Base-by-base conservation (phyloP, 352 stramenopile genomes). In the Phytophthora aleatoria region DNA sequence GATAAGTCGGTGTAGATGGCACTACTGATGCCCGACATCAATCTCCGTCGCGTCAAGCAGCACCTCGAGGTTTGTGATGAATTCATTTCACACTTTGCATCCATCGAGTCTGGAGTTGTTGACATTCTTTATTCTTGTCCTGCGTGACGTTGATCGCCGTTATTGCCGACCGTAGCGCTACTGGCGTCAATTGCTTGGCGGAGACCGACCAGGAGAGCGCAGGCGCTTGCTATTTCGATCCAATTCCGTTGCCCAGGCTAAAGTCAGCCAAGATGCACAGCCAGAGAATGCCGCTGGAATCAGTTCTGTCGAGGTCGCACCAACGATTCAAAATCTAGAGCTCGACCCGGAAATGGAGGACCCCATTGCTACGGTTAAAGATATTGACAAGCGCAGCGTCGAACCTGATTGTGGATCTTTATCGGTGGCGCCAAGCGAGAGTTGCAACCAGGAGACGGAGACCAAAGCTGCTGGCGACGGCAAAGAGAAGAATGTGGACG, bases 21-120 rank as follows among this genome's bases (percentile, higher is more conserved):
- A 49, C 52, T 89, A 51, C 62, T 88, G 48, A 87, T 90, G 78
- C 80, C 80, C 27, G 80, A 90, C 61, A 85, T 89, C 50, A 85
- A 87, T 28, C 75, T 93, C 31, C 82, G 82, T 8, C 82, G 77
- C 10, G 82, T 73, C 20, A 83, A 85, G n/a, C 71, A 64, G 48
- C 72, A 72, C 51, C 64, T 90, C 26, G 73, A 90, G 70, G 84
- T 90, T 51, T 35, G 71, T 68, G 31, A 35, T 24, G 16, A 5
- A 59, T 31, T 16, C 6, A 57, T 31, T 57, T 51, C 35, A 36
- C 16, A 1, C 0, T 43, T 57, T 48, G n/a, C 41, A n/a, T 38
- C 3, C n/a, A 50, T 49, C 13, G 16, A 50, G 15, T 55, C 4
- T 27, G 24, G 8, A 26, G 3, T 31, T 24, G 20, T 20, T 50